phyloP scores from a whole-genome alignment of 1,139 yeast genomes.

The Yamadazyma pseudoaaseri region DNA sequence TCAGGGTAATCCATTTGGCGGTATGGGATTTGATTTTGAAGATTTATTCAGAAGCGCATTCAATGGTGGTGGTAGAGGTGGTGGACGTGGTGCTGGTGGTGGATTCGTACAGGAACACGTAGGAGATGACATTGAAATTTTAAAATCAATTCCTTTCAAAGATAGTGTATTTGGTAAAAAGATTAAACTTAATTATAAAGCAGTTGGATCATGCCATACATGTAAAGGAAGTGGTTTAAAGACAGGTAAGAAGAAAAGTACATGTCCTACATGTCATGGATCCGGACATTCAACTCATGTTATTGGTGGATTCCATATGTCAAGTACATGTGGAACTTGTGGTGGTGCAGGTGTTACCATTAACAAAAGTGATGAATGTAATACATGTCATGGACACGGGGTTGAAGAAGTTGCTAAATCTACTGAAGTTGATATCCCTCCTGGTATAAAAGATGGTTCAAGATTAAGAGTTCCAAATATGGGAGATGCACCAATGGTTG shows the following conservation, averaged over 20 bases:
- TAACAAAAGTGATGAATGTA: constrained; percentile 68
- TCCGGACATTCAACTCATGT: constrained; percentile 87
- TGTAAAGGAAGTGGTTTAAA: constrained; percentile 89
- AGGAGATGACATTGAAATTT: constrained; percentile 86
- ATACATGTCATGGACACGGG: constrained; percentile 86
- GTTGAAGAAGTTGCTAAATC: constrained; percentile 66
- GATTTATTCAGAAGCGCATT: constrained; percentile 84
- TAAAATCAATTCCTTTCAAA: constrained; percentile 72
- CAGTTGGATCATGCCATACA: constrained; percentile 72
- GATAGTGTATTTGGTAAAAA: constrained; percentile 86
- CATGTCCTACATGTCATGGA: constrained; percentile 90
- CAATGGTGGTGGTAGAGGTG: constrained; percentile 43
- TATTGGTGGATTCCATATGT: constrained; percentile 96
- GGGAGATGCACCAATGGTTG: constrained; percentile 82
- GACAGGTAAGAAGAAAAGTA: constrained; percentile 67
- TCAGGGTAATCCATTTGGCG: constrained; percentile 44
- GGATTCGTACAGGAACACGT: constrained; percentile 69
- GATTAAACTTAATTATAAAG: constrained; percentile 65
- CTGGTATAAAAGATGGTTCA: constrained; percentile 86
- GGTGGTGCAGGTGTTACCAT: constrained; percentile 85
- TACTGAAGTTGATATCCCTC: constrained; percentile 80
- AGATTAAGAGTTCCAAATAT: constrained; percentile 81
- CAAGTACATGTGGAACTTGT: constrained; percentile 87
- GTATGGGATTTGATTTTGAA: constrained; percentile 69
- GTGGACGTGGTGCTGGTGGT: constrained; percentile 33